Conservation (phyloP, 2,329 filamentous ascomycete species). For the Hypoxylon sp. region DNA sequence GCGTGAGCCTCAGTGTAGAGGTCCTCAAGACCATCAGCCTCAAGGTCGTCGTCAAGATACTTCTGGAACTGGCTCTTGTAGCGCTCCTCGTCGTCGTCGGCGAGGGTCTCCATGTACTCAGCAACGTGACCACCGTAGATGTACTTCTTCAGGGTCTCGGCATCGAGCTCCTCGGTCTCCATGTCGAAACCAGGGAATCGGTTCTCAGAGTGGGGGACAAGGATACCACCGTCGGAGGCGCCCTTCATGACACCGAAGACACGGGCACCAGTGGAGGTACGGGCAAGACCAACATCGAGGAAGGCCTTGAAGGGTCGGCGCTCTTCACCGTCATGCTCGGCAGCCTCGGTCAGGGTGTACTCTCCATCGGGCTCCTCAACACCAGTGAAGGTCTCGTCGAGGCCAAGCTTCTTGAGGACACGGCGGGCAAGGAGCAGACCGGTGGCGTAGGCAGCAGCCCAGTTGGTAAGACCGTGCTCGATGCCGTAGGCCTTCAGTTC, state of each 20-base stretch:
- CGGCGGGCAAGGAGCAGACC: constrained; percentile 98
- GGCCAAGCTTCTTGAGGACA: constrained; percentile 94
- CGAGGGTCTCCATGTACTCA: constrained; percentile 99
- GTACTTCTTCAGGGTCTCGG: constrained; percentile 98
- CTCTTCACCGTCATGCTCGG: constrained; percentile 90
- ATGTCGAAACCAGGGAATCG: constrained; percentile 99
- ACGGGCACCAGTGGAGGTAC: constrained; percentile 98
- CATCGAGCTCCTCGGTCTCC: constrained; percentile 97
- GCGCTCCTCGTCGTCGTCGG: constrained; percentile 99
- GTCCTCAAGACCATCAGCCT: constrained; percentile 97
- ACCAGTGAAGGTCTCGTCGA: constrained; percentile 93
- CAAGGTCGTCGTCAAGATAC: constrained; percentile 97
- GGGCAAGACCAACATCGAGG: constrained; percentile 97
- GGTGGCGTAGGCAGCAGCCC: constrained; percentile 96
- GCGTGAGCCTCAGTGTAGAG: constrained; percentile 95
- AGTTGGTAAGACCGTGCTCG: constrained; percentile 99
- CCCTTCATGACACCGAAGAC: constrained; percentile 99
- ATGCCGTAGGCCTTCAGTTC: constrained; percentile 98
- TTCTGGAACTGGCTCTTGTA: constrained; percentile 98
- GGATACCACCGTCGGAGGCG: constrained; percentile 97
- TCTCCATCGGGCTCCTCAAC: constrained; percentile 98
- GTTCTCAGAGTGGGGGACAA: constrained; percentile 98
- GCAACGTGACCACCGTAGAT: constrained; percentile 98
- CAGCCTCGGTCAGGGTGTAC: constrained; percentile 94
- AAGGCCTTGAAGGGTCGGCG: constrained; percentile 99